A percentile compares a stretch with the other conserved stretches of the same genome.
Conservation (phyloP, 2,329 filamentous ascomycete species). For the Aspergillus ochraceus region DNA sequence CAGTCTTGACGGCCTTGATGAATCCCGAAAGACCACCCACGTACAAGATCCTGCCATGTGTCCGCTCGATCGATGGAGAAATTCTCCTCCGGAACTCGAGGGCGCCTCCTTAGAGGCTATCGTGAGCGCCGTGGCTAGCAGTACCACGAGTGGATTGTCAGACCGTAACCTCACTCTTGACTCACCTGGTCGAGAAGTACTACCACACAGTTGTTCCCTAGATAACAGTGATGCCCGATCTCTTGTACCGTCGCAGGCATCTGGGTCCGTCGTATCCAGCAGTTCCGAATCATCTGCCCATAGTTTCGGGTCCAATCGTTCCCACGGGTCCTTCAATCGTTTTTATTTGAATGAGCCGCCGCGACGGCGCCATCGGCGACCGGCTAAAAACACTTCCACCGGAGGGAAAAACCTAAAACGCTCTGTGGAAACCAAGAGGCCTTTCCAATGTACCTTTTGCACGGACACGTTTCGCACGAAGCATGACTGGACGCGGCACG, state of each 20-base stretch:
- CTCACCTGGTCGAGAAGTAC: too few species aligned
- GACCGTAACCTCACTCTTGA: background rate
- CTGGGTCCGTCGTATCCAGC: slow-evolving; percentile 13
- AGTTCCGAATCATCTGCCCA: slow-evolving; percentile 16
- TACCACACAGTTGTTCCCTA: background rate
- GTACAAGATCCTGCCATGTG: slow-evolving; percentile 36
- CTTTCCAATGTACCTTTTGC: slow-evolving; percentile 49
- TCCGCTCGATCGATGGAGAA: slow-evolving; percentile 62
- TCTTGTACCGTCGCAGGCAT: slow-evolving; percentile 7
- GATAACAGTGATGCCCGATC: slow-evolving; percentile 2
- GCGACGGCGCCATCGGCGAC: slow-evolving; percentile 44
- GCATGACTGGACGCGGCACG: slow-evolving; percentile 50
- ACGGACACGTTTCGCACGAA: slow-evolving; percentile 48
- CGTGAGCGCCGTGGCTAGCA: slow-evolving; percentile 50
- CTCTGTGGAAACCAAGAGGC: slow-evolving; percentile 16
- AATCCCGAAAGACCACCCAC: background rate
- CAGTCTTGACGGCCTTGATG: slow-evolving; percentile 44
- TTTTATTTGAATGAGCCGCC: slow-evolving; percentile 46
- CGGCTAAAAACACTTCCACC: slow-evolving; percentile 21
- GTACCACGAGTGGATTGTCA: background rate
- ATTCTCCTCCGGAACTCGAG: slow-evolving; percentile 63
- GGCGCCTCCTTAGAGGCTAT: slow-evolving; percentile 60
- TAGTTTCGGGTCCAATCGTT: slow-evolving; percentile 17
- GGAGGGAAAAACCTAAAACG: too few species aligned
- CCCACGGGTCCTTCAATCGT: slow-evolving; percentile 43